Conservation (phyloP, 495 filamentous ascomycete species). For the Hypoxylon crocopeplum region DNA sequence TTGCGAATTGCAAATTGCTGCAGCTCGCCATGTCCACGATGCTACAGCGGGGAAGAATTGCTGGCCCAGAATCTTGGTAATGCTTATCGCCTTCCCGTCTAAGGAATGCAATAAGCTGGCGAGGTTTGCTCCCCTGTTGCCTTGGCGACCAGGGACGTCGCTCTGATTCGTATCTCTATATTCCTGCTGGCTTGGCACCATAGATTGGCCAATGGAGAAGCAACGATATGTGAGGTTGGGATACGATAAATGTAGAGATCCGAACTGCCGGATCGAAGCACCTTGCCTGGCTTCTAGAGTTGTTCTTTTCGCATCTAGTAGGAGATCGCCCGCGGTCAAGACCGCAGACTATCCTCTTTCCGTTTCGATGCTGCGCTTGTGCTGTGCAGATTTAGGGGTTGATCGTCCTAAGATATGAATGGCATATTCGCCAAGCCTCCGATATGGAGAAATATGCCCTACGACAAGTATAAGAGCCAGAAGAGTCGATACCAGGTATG, state of each 20-base stretch:
- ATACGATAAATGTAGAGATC: slow-evolving; percentile 4
- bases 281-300: no score
- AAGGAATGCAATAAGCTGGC: slow-evolving; percentile 19
- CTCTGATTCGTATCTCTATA: slow-evolving; percentile 12
- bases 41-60: slow-evolving; percentile 30
- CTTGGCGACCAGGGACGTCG: slow-evolving; percentile 27
- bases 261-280: slow-evolving; percentile 31
- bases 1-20: slow-evolving; percentile 24
- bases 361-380: no score
- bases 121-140: slow-evolving; percentile 18
- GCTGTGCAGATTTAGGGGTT: no score
- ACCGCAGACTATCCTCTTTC: no score
- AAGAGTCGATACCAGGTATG: no score
- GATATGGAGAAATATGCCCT: no score
- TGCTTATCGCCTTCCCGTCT: slow-evolving; percentile 29
- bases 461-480: no score
- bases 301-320: no score
- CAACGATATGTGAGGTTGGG: slow-evolving; percentile 8
- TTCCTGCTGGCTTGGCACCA: slow-evolving; percentile 4
- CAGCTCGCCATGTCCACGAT: slow-evolving; percentile 13
- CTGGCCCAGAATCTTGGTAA: slow-evolving; percentile 15
- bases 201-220: slow-evolving; percentile 12
- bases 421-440: no score
- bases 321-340: no score
- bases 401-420: no score